A percentile compares a stretch with the other conserved stretches of the same genome.
Conservation (phyloP, 2,329 filamentous ascomycete genomes). For the Nemania sp. region DNA sequence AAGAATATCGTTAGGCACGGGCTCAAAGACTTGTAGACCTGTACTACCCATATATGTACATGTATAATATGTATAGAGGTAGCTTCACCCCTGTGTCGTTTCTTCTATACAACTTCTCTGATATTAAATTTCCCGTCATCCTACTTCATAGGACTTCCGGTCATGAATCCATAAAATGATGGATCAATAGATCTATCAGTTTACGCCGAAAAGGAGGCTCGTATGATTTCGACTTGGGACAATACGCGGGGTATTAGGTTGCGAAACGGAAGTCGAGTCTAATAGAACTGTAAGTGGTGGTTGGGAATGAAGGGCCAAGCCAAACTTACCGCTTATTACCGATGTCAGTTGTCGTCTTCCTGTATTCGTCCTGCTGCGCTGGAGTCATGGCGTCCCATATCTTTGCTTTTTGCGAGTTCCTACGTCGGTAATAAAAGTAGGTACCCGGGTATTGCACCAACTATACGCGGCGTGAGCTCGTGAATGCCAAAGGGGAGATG, state of each 20-base stretch:
- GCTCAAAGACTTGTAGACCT: background rate
- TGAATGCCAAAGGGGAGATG: background rate
- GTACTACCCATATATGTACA: background rate
- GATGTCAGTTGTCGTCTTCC: slow-evolving; percentile 49
- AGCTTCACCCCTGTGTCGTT: background rate
- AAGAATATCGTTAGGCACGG: too few relatives aligned
- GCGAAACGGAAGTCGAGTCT: slow-evolving; percentile 36
- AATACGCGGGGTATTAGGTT: slow-evolving; percentile 22
- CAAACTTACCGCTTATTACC: slow-evolving; percentile 49
- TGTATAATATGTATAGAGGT: background rate
- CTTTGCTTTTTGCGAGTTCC: slow-evolving; percentile 45
- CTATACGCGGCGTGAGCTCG: slow-evolving; percentile 31
- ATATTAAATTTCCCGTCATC: background rate
- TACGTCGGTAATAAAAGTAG: slow-evolving; percentile 46
- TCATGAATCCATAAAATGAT: background rate
- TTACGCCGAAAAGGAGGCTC: background rate
- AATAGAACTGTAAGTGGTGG: background rate
- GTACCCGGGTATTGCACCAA: slow-evolving; percentile 45
- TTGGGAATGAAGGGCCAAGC: background rate
- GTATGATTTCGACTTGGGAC: background rate
- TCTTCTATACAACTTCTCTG: background rate
- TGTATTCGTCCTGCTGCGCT: slow-evolving; percentile 49
- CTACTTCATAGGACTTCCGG: background rate
- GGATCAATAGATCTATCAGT: background rate
- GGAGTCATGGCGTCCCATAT: slow-evolving; percentile 46